phyloP scores from a whole-genome alignment of 2,329 filamentous ascomycete genomes.

The Epichloe scottii region DNA sequence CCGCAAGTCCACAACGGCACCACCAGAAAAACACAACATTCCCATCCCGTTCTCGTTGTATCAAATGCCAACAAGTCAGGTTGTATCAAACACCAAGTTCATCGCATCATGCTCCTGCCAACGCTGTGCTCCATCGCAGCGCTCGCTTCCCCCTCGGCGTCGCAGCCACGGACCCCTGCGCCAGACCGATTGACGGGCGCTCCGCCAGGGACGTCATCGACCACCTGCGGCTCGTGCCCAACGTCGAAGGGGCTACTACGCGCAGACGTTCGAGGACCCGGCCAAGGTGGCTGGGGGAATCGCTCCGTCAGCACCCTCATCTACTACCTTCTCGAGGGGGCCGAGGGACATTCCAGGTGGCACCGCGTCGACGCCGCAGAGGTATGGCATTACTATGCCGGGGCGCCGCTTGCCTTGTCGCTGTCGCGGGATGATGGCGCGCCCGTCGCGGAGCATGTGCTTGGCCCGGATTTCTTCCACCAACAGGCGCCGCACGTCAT shows the following conservation, averaged over 20 bases:
- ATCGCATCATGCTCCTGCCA: not conserved
- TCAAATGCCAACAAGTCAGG: too few species aligned
- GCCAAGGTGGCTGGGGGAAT: slow-evolving; percentile 6
- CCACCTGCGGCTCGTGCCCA: slow-evolving; percentile 27
- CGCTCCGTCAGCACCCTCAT: slow-evolving; percentile 36
- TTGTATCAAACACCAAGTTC: too few species aligned
- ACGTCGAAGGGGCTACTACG: slow-evolving; percentile 38
- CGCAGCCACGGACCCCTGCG: too few species aligned
- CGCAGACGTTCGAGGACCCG: slow-evolving; percentile 32
- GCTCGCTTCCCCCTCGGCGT: not conserved
- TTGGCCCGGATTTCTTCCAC: slow-evolving; percentile 29
- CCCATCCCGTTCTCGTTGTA: too few species aligned
- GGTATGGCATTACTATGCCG: slow-evolving; percentile 42
- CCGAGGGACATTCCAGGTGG: slow-evolving; percentile 30
- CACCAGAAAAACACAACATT: too few species aligned
- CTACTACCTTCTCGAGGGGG: slow-evolving; percentile 38
- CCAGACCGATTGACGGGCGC: not conserved
- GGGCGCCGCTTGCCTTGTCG: slow-evolving; percentile 33
- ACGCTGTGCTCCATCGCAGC: not conserved
- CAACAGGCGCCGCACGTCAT: slow-evolving; percentile 30
- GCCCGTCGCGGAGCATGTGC: slow-evolving; percentile 11
- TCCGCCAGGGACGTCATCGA: slow-evolving; percentile 29
- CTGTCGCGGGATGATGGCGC: slow-evolving; percentile 30
- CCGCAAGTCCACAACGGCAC: too few species aligned
- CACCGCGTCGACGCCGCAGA: slow-evolving; percentile 35